Conservation (phyloP, 495 filamentous ascomycete species). For the Podospora conica region DNA sequence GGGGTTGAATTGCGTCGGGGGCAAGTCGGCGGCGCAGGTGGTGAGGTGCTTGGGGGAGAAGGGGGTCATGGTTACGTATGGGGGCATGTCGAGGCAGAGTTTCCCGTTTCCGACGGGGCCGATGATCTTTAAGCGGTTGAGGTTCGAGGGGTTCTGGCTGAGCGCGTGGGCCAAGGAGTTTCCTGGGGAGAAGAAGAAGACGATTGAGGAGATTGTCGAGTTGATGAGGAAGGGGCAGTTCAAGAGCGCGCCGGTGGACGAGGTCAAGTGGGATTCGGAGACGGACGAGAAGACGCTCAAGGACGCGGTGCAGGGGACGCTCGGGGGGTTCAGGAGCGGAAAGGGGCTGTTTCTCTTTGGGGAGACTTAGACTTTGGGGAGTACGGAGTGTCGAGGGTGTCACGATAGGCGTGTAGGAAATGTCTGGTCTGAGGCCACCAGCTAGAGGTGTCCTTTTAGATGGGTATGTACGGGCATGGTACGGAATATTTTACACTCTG, state of each 20-base stretch:
- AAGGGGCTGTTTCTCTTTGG: constrained; percentile 85
- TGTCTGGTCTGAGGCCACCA: background rate
- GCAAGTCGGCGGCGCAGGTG: constrained; percentile 66
- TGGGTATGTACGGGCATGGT: background rate
- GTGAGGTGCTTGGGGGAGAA: constrained; percentile 59
- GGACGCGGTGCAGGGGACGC: constrained; percentile 72
- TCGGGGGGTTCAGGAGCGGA: constrained; percentile 71
- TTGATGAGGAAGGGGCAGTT: constrained; percentile 70
- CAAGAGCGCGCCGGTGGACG: constrained; percentile 70
- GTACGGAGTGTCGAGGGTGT: background rate
- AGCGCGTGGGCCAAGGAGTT: constrained; percentile 78
- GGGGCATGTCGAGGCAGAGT: constrained; percentile 86
- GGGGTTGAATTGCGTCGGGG: constrained; percentile 93
- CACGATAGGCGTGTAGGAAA: background rate
- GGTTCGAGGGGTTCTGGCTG: constrained; percentile 91
- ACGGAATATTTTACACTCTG: background rate
- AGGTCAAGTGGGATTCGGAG: constrained; percentile 74
- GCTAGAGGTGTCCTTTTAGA: no score
- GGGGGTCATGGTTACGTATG: constrained; percentile 84
- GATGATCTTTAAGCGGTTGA: constrained; percentile 84
- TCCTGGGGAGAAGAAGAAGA: constrained; percentile 65
- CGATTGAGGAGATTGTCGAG: constrained; percentile 73
- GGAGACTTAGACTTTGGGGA: constrained; percentile 29
- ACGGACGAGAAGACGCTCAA: constrained; percentile 62
- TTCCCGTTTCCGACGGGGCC: constrained; percentile 68